Percentiles rank a stretch among this genome's conserved stretches.
Conservation (phyloP, 2,329 filamentous ascomycete genomes). For the Teratosphaeria nubilosa region DNA sequence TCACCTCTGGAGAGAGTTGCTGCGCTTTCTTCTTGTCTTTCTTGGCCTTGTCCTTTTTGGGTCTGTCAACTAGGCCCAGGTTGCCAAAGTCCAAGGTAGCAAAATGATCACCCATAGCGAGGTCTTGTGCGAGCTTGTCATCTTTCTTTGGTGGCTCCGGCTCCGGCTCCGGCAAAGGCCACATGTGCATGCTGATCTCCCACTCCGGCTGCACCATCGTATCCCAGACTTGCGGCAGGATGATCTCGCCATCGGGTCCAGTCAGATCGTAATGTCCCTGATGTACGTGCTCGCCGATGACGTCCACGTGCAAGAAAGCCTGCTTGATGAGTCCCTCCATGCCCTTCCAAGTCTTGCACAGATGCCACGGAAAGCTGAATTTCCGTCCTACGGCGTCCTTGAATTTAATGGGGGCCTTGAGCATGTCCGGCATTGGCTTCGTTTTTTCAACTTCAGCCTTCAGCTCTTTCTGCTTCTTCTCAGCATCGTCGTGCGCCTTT, state of each 20-base stretch:
- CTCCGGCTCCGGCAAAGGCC: conserved; percentile 32
- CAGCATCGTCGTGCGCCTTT: conserved; percentile 41
- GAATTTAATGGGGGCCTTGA: conserved; percentile 70
- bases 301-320: conserved; percentile 39
- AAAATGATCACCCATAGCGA: conserved; percentile 8
- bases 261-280: conserved; percentile 39
- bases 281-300: conserved; percentile 36
- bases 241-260: conserved; percentile 40
- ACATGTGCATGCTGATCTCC: conserved; percentile 41
- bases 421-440: conserved; percentile 41
- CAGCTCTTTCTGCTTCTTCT: conserved; percentile 38
- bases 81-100: conserved; percentile 8
- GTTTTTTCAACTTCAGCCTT: conserved; percentile 39
- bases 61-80: not conserved
- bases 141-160: not conserved
- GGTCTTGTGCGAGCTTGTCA: conserved; percentile 8
- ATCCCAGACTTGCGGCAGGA: conserved; percentile 41
- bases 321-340: conserved; percentile 42
- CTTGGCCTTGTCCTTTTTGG: conserved; percentile 6
- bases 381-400: conserved; percentile 87
- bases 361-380: conserved; percentile 80
- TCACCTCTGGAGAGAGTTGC: conserved; percentile 8
- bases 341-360: conserved; percentile 58
- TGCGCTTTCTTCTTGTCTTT: conserved; percentile 2
- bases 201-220: conserved; percentile 38